These are phyloP conservation scores for Oryza australiensis DNA, from an alignment of 176 grass and related monocot genomes.

Conservation along the genomic window DNA sequence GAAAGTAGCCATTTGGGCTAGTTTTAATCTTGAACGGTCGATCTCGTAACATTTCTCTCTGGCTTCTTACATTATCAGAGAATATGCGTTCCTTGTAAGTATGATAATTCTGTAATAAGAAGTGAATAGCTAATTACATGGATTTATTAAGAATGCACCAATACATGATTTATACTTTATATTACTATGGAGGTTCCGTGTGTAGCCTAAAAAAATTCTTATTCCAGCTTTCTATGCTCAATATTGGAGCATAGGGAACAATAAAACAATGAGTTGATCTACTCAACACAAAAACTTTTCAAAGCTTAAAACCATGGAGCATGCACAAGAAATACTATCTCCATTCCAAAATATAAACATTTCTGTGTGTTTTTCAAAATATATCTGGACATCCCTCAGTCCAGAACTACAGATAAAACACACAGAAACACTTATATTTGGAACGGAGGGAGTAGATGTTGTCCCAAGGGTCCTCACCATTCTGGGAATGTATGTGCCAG, in stretches of 20 bases:
- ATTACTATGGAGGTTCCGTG: not conserved
- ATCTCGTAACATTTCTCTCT: not conserved
- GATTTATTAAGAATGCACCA: not conserved
- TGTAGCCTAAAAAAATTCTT: not conserved
- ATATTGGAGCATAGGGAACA: not conserved
- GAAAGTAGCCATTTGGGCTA: not conserved
- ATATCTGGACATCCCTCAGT: too few species aligned
- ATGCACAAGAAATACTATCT: not conserved
- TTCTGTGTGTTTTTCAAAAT: too few species aligned
- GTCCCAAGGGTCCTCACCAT: constrained; percentile 19
- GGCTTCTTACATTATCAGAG: constrained; percentile 22
- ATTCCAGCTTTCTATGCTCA: not conserved
- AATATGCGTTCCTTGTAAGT: constrained; percentile 14
- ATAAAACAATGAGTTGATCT: not conserved
- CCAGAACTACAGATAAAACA: too few species aligned
- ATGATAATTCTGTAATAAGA: constrained; percentile 31
- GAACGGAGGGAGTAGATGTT: not conserved
- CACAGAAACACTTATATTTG: too few species aligned
- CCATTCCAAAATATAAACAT: too few species aligned
- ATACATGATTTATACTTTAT: not conserved
- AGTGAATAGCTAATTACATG: constrained; percentile 5
- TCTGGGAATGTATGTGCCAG: constrained; percentile 57
- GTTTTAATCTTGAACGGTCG: not conserved
- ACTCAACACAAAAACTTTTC: not conserved
- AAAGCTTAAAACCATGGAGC: not conserved